A percentile compares a stretch with the other conserved stretches of the same genome.
Evolutionary conservation across 2,329 filamentous ascomycete species (phyloP).

Genomic region (Cryphonectria nitschkei): DNA sequence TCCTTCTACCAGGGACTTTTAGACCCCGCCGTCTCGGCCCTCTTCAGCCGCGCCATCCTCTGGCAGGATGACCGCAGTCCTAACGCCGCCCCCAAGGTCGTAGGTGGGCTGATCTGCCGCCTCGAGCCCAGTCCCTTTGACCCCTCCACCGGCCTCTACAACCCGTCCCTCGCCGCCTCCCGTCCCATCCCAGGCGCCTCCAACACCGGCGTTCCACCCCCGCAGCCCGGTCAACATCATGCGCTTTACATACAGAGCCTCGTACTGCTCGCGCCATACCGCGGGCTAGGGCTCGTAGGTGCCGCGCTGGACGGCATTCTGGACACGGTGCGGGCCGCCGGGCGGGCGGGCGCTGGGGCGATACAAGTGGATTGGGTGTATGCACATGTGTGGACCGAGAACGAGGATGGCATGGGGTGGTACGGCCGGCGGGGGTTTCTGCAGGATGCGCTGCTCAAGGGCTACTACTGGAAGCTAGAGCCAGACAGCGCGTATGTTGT

Average conservation of each 20-base stretch:
- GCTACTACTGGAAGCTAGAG: conserved; percentile 66
- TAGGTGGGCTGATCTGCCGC: conserved; percentile 67
- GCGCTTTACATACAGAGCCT: conserved; percentile 69
- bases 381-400: conserved; percentile 71
- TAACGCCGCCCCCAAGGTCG: conserved; percentile 49
- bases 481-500: conserved; percentile 67
- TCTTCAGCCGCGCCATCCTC: conserved; percentile 63
- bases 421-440: conserved; percentile 62
- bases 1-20: conserved; percentile 63
- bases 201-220: conserved; percentile 17
- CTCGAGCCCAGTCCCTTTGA: conserved; percentile 54
- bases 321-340: conserved; percentile 44
- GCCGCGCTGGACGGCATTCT: conserved; percentile 59
- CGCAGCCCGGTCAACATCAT: conserved; percentile 38
- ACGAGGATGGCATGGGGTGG: conserved; percentile 65
- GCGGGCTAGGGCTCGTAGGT: conserved; percentile 61
- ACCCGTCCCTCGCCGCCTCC: conserved; percentile 17
- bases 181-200: conserved; percentile 1
- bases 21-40: conserved; percentile 52
- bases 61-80: conserved; percentile 50
- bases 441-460: conserved; percentile 52
- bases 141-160: conserved; percentile 29
- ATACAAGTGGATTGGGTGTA: conserved; percentile 41
- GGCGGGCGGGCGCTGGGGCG: conserved; percentile 2
- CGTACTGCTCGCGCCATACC: conserved; percentile 65